phyloP scores from a whole-genome alignment of 2,329 filamentous ascomycete genomes.

The Trichoderma sp. region DNA sequence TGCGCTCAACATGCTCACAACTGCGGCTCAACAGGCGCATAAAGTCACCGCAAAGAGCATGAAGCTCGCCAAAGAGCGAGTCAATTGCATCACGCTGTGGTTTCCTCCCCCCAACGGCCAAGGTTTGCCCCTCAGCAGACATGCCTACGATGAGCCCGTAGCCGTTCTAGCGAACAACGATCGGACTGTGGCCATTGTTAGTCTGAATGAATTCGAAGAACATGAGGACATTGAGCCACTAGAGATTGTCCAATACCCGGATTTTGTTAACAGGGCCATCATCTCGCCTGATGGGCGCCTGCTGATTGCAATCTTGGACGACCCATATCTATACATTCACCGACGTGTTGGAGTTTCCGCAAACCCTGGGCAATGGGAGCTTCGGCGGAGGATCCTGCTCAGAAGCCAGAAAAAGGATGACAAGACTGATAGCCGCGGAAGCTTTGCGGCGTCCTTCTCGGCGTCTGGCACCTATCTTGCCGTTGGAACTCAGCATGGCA shows the following conservation, averaged over 20 bases:
- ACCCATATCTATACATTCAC: constrained; percentile 84
- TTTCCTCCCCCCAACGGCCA: constrained; percentile 47
- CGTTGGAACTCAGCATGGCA: constrained; percentile 77
- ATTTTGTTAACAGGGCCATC: constrained; percentile 91
- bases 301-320: constrained; percentile 83
- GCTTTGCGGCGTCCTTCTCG: constrained; percentile 79
- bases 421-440: constrained; percentile 60
- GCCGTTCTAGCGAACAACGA: constrained; percentile 88
- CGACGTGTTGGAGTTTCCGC: constrained; percentile 47
- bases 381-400: constrained; percentile 55
- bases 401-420: constrained; percentile 60
- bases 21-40: constrained; percentile 32
- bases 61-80: constrained; percentile 60
- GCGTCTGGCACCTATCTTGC: constrained; percentile 70
- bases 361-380: constrained; percentile 51
- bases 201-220: constrained; percentile 61
- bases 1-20: constrained; percentile 18
- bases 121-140: constrained; percentile 26
- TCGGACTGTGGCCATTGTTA: constrained; percentile 81
- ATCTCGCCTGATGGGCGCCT: constrained; percentile 85
- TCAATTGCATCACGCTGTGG: constrained; percentile 69
- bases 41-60: constrained; percentile 54
- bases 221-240: constrained; percentile 57
- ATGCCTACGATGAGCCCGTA: constrained; percentile 55
- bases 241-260: constrained; percentile 71